These are phyloP conservation scores for Nicotiana rustica DNA, from an alignment of 305 asterid genomes.

Conservation along the genomic window DNA sequence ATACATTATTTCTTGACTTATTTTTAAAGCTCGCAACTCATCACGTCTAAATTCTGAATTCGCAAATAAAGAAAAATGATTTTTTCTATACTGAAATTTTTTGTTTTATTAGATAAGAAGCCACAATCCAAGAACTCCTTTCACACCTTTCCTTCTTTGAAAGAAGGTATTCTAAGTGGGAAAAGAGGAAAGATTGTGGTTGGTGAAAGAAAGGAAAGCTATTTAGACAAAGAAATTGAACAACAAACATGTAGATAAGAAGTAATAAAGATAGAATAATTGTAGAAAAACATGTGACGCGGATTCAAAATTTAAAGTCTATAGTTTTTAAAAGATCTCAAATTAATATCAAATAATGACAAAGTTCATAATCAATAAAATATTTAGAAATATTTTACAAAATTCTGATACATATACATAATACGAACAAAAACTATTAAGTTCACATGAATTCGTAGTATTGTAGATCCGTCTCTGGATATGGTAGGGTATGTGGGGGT, in stretches of 20 bases:
- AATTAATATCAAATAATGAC: too few relatives aligned
- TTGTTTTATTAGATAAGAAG: not conserved
- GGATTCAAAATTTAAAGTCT: too few relatives aligned
- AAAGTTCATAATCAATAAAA: too few relatives aligned
- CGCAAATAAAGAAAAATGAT: too few relatives aligned
- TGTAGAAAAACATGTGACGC: not conserved
- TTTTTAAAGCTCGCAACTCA: too few relatives aligned
- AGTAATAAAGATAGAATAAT: not conserved
- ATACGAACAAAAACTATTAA: too few relatives aligned
- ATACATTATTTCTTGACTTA: too few relatives aligned
- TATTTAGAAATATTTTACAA: too few relatives aligned
- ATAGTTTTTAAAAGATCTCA: too few relatives aligned
- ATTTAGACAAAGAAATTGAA: not conserved
- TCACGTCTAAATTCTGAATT: too few relatives aligned
- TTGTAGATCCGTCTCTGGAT: not conserved
- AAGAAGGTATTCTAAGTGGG: constrained; percentile 14
- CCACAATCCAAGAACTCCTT: not conserved
- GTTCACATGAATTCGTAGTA: too few relatives aligned
- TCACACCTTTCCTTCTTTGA: constrained; percentile 9
- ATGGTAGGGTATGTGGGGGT: not conserved
- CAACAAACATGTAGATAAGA: constrained; percentile 13
- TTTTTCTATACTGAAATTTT: not conserved
- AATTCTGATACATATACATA: too few relatives aligned
- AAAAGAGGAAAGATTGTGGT: constrained; percentile 8
- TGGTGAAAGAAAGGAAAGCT: constrained; percentile 10